These are phyloP conservation scores for Chytridiales sp. DNA, from an alignment of 371 early-diverging fungal genomes.

Conservation along the genomic window DNA sequence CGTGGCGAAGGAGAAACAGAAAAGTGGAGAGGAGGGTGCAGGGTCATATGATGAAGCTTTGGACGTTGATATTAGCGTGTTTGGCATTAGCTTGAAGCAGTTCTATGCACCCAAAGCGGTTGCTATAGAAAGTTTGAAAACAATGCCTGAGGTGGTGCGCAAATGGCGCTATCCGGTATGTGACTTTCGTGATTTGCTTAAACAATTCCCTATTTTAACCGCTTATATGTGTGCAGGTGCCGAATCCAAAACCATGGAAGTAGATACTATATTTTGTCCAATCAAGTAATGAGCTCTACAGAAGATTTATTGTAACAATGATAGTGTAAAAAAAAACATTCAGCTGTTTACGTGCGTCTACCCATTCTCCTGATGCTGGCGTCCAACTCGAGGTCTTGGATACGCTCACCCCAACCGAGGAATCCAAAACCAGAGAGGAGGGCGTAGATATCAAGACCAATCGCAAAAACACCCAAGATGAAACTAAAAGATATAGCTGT, in stretches of 20 bases:
- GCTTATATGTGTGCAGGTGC: constrained; percentile 26
- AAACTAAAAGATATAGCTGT: constrained; percentile 14
- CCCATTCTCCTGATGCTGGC: constrained; percentile 30
- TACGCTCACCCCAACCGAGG: constrained; percentile 30
- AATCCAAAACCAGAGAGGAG: constrained; percentile 31
- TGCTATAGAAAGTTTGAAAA: constrained; percentile 26
- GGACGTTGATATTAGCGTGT: constrained; percentile 34
- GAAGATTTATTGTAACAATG: no score
- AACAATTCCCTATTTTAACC: not conserved
- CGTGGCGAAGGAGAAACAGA: not conserved
- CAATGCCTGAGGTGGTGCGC: not conserved
- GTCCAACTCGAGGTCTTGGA: constrained; percentile 36
- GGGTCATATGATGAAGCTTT: not conserved
- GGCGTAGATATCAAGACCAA: constrained; percentile 31
- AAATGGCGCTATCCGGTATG: constrained; percentile 43
- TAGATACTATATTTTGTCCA: constrained; percentile 15
- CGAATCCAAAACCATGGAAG: constrained; percentile 46
- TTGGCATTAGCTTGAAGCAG: constrained; percentile 36
- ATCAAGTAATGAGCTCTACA: no score
- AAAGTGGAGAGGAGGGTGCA: not conserved
- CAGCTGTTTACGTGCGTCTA: no score
- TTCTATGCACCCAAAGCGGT: constrained; percentile 42
- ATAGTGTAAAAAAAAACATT: no score
- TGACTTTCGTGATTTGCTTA: not conserved
- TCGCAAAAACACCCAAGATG: constrained; percentile 29